Conservation (phyloP, 495 filamentous ascomycete genomes). For the Trichocladium antarcticum region DNA sequence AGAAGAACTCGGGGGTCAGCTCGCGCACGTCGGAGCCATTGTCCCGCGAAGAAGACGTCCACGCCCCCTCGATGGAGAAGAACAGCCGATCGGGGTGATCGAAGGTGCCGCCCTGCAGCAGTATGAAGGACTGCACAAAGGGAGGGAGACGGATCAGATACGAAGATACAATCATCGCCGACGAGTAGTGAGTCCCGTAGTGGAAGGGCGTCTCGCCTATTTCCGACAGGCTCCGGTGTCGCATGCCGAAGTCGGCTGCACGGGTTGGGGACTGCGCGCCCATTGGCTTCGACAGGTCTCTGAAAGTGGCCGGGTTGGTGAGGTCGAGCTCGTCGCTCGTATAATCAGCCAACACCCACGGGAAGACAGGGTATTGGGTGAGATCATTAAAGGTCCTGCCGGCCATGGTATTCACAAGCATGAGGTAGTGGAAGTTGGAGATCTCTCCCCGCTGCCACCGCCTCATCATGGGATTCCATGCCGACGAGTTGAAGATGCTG, state of each 20-base stretch:
- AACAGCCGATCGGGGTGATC: constrained; percentile 94
- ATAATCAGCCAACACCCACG: constrained; percentile 93
- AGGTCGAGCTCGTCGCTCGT: constrained; percentile 91
- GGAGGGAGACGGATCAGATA: constrained; percentile 92
- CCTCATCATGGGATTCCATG: constrained; percentile 70
- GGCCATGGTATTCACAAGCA: constrained; percentile 96
- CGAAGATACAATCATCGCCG: constrained; percentile 95
- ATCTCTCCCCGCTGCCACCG: constrained; percentile 91
- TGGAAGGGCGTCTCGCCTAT: constrained; percentile 90
- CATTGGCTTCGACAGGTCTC: constrained; percentile 93
- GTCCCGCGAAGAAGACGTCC: constrained; percentile 77
- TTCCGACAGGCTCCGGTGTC: constrained; percentile 80
- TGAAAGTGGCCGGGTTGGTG: constrained; percentile 68
- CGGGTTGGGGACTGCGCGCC: constrained; percentile 74
- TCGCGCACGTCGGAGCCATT: constrained; percentile 93
- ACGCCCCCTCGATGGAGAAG: constrained; percentile 83
- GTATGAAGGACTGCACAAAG: constrained; percentile 90
- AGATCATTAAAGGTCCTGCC: constrained; percentile 96
- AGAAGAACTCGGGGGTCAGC: constrained; percentile 93
- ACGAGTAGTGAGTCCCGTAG: constrained; percentile 97
- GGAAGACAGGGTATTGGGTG: constrained; percentile 96
- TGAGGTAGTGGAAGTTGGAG: constrained; percentile 96
- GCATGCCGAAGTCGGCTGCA: constrained; percentile 64
- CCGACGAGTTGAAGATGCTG: constrained; percentile 75
- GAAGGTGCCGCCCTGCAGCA: constrained; percentile 93